Conservation (phyloP, 345 rosid genomes). For the Carallia brachiata region DNA sequence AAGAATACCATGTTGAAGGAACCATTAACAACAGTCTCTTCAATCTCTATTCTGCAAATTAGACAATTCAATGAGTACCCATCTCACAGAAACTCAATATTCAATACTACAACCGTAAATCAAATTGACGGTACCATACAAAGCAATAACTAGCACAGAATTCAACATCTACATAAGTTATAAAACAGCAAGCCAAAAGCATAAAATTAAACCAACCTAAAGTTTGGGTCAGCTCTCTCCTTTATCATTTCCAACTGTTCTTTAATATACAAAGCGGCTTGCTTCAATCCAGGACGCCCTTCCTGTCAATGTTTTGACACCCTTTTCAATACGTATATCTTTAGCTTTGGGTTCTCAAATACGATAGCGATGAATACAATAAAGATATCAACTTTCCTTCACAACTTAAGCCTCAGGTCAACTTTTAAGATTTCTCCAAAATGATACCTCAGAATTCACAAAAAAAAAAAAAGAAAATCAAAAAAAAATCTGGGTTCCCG, state of each 20-base stretch:
- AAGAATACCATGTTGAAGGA: conserved; percentile 90
- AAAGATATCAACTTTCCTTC: not conserved
- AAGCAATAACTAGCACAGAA: not conserved
- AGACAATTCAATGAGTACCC: not conserved
- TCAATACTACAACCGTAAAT: too few species aligned
- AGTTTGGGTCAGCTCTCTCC: conserved; percentile 70
- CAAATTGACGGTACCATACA: not conserved
- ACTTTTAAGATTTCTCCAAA: too few species aligned
- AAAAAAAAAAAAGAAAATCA: not conserved
- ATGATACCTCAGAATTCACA: too few species aligned
- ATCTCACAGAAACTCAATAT: not conserved
- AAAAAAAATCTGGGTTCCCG: not conserved
- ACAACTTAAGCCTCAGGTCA: not conserved
- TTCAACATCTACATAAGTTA: not conserved
- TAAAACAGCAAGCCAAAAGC: not conserved
- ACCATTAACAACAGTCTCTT: conserved; percentile 76
- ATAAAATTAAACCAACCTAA: conserved; percentile 42
- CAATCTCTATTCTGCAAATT: conserved; percentile 68
- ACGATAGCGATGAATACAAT: not conserved
- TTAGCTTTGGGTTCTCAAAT: not conserved
- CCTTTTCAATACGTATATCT: not conserved
- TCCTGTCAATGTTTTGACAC: conserved; percentile 43
- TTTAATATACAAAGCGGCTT: conserved; percentile 82
- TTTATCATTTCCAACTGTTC: conserved; percentile 60
- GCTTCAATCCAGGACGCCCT: conserved; percentile 77